These are phyloP conservation scores for Gastroboletus turbinatus DNA, from an alignment of 1,284 basidiomycete species.

Conservation along the genomic window DNA sequence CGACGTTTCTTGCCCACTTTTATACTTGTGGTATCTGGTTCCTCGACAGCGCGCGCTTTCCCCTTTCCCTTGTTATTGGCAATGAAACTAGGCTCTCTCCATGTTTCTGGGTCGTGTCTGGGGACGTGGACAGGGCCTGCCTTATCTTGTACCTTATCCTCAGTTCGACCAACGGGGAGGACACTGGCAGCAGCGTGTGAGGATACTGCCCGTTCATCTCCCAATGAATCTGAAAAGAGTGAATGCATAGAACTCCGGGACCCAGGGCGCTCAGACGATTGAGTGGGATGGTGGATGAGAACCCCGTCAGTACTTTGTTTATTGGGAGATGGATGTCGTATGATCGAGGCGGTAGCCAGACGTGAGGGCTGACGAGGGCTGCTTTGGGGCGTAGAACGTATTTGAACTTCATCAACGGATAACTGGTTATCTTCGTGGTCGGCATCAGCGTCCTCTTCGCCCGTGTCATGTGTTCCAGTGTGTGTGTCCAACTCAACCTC, in stretches of 20 bases:
- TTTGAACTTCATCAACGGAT: slow-evolving; percentile 3
- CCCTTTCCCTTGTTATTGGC: slow-evolving; percentile 23
- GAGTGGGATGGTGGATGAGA: background rate
- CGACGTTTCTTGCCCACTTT: slow-evolving; percentile 17
- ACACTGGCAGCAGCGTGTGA: background rate
- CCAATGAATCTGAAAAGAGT: slow-evolving; percentile 23
- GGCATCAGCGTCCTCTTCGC: background rate
- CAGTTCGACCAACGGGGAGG: background rate
- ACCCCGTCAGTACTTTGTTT: background rate
- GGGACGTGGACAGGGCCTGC: background rate
- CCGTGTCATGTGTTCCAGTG: background rate
- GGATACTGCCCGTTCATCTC: background rate
- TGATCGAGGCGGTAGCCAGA: background rate
- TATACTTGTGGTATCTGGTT: background rate
- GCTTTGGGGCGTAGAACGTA: background rate
- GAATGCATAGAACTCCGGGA: slow-evolving; percentile 26
- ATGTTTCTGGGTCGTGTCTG: slow-evolving; percentile 25
- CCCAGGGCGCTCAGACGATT: background rate
- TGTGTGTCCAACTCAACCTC: background rate
- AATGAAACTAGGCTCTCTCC: slow-evolving; percentile 33
- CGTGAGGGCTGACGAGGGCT: background rate
- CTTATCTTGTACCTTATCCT: background rate
- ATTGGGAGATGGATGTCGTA: background rate
- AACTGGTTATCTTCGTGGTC: background rate
- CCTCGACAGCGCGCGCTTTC: slow-evolving; percentile 10